A percentile compares a stretch with the other conserved stretches of the same genome.
These are phyloP conservation scores for Hemerocallis citrina DNA, from an alignment of 106 monocot species.

Conservation along the genomic window DNA sequence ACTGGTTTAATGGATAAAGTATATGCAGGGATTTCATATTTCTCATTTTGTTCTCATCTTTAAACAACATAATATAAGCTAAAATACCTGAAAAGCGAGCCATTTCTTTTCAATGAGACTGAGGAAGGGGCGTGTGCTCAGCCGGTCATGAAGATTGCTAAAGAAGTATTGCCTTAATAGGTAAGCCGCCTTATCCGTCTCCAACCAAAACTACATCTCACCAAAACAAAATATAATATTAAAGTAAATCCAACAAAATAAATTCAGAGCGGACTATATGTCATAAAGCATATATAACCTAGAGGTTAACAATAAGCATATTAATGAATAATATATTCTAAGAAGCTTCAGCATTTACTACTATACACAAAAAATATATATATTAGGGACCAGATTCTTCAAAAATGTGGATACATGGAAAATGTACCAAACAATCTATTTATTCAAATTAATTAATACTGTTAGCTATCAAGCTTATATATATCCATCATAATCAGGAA, in stretches of 20 bases:
- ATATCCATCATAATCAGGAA: too few species aligned
- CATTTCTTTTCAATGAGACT: conserved; percentile 98
- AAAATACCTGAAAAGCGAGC: conserved; percentile 89
- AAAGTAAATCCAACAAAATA: too few species aligned
- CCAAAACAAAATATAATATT: conserved; percentile 7
- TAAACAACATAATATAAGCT: not conserved
- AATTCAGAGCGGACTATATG: not conserved
- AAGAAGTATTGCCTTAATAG: conserved; percentile 91
- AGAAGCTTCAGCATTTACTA: not conserved
- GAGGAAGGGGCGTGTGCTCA: conserved; percentile 87
- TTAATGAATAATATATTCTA: not conserved
- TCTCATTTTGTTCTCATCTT: not conserved
- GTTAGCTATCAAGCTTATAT: too few species aligned
- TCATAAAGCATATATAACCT: not conserved
- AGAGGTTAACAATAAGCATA: not conserved
- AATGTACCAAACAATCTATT: not conserved
- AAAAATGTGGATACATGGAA: not conserved
- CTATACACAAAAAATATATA: not conserved
- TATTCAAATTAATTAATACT: not conserved
- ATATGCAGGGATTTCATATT: not conserved
- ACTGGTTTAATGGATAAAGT: not conserved
- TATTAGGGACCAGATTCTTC: not conserved
- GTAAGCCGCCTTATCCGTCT: conserved; percentile 98
- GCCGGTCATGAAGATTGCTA: conserved; percentile 89
- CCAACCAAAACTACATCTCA: conserved; percentile 80